phyloP scores from a whole-genome alignment of 441 rosid species.

The Gossypium gossypioides region DNA sequence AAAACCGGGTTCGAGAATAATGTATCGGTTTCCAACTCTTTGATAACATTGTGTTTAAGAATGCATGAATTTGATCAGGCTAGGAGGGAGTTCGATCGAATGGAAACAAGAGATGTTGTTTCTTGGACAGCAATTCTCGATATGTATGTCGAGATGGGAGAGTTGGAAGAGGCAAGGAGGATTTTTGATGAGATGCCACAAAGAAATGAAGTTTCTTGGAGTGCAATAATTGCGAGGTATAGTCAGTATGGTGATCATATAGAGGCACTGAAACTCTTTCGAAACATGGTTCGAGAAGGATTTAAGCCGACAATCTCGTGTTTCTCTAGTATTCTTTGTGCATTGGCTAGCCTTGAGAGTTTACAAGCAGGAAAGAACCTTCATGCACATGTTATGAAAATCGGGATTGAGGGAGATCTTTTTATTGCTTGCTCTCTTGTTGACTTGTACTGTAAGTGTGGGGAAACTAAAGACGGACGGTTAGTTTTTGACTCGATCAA shows the following conservation, averaged over 20 bases:
- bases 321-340: conserved; percentile 31
- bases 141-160: conserved; percentile 30
- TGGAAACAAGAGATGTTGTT: conserved; percentile 41
- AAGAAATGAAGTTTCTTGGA: conserved; percentile 42
- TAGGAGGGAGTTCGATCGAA: conserved; percentile 31
- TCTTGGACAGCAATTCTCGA: conserved; percentile 56
- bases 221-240: conserved; percentile 38
- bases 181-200: conserved; percentile 45
- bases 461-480: conserved; percentile 29
- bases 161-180: conserved; percentile 36
- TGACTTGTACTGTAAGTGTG: conserved; percentile 46
- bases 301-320: conserved; percentile 31
- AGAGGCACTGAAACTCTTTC: conserved; percentile 41
- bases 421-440: conserved; percentile 35
- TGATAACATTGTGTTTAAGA: conserved; percentile 42
- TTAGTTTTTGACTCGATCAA: conserved; percentile 26
- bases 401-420: conserved; percentile 28
- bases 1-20: conserved; percentile 39
- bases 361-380: conserved; percentile 31
- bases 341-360: conserved; percentile 31
- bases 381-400: conserved; percentile 31
- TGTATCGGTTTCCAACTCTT: conserved; percentile 42
- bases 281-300: conserved; percentile 29
- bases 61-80: conserved; percentile 33
- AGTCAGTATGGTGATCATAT: conserved; percentile 39